Evolutionary conservation across 345 rosid species (phyloP), one percentile per base, ranked within the genome.

Genomic region (Rhizophora apiculata): DNA sequence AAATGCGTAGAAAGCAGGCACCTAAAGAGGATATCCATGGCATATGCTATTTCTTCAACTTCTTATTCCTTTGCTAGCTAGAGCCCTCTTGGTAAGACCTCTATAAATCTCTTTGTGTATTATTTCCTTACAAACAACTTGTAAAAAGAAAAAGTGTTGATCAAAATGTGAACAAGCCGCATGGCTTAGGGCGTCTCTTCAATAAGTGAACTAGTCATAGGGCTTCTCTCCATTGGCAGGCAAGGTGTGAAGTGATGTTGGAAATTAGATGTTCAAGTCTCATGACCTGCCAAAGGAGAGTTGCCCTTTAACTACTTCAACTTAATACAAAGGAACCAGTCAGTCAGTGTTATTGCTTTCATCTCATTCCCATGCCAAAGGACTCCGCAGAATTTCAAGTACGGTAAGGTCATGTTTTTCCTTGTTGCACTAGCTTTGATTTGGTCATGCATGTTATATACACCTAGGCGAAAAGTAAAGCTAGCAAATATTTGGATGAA

Each of bases 241-340:
- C 67, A 37, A 37, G 43, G 24, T 24, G 43, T 46, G 39, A 55
- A 5, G 6, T 60, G 61, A 22, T 43, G 11, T 46, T 9, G 54
- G 30, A 48, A 30, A 0, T 39, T 4, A 34, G 48, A 39, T 9
- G 15, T 39, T 39, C 48, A 46, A 46, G 55, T 64, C 55, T 24
- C 24, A 1, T n/a, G 15, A 78, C 75, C 80, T 56, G 92, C 97
- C 93, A 89, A 91, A 89, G 97, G 92, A 91, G 97, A 89, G 97
- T 91, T 91, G 93, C 96, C 93, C 97, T 86, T 59, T 54, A 71
- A 86, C 96, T 84, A 71, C 72, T 81, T 83, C 83, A 56, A 81
- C 88, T 89, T 86, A 78, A 65, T 56, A 26, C 18, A 6, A 24
- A 21, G 43, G 43, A 37, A 37, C 43, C 43, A 8, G 9, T 0